Evolutionary conservation across 2,329 filamentous ascomycete genomes (phyloP), one percentile per base, ranked within the genome.

Genomic region (Ascochyta fabae): DNA sequence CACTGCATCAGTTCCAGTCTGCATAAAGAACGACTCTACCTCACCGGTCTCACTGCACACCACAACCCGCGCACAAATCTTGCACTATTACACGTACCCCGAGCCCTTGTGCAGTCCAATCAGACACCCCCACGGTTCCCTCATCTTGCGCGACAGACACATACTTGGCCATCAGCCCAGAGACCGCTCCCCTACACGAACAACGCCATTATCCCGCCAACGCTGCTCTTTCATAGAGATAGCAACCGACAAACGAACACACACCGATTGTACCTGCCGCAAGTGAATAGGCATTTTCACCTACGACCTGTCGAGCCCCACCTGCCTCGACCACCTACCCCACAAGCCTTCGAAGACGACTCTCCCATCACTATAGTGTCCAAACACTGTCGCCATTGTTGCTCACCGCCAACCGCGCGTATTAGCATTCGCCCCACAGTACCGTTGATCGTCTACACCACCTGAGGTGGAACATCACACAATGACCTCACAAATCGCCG

Each of bases 401-500:
- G 61, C 62, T 58, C 62, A 42, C 45, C 49, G 48, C 52, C 50
- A 44, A 44, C 53, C 47, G 57, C 51, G 56, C 58, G 40, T 24
- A 52, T 38, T 41, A 59, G 48, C 39, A 29, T 42, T 33, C 36
- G 49, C 53, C 22, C 43, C 36, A 58, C 47, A 56, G 45, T 50
- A 60, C 55, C 36, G 60, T 50, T 56, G 56, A 55, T 49, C 50
- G 33, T 42, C 55, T 47, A 46, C 52, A 42, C 66, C 65, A 65
- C 63, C 63, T 48, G 38, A 39, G 64, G 68, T 71, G 68, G 68
- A 56, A 41, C 50, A 54, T 39, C 41, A 53, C 68, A 74, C 68
- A 74, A 81, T 82, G 79, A 77, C 80, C 58, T 73, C 78, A 60
- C 78, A 81, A 69, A 78, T 82, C 54, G 81, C 82, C 69, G 83